Evolutionary conservation across 768 basidiomycete genomes (phyloP), one percentile per base, ranked within the genome.

Genomic region (Gloeostereum incarnatum): DNA sequence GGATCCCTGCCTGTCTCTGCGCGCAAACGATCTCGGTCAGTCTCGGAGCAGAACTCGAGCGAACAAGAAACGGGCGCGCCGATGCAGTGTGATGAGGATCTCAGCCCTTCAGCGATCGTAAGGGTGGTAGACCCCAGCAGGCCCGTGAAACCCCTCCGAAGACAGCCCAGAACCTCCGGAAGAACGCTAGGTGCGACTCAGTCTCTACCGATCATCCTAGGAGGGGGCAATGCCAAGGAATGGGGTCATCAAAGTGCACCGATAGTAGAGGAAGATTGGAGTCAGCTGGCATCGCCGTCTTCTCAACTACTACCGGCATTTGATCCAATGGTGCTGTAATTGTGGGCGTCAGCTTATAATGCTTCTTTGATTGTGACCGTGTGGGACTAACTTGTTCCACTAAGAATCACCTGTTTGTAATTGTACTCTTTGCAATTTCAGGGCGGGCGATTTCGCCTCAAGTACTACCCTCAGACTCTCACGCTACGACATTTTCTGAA

Each of bases 181-280:
- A n/a, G n/a, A 9, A 38, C 43, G 30, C 44, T 47, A 0, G 40
- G 39, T 30, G 49, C 49, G 11, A 38, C 48, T 18, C 48, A 45
- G 17, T 41, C 38, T 3, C 13, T 26, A 19, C 26, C 39, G n/a
- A n/a, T n/a, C n/a, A n/a, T n/a, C n/a, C n/a, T n/a, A n/a, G n/a
- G n/a, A n/a, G n/a, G n/a, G n/a, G n/a, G n/a, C 25, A 18, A 39
- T 17, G 20, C 16, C 21, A 21, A 33, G 18, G n/a, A 8, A 29
- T 8, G 9, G 9, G 26, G n/a, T n/a, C 16, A 19, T 22, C 18
- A 21, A 16, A 23, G 18, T 13, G 19, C 11, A 10, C 8, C 19
- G 38, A 41, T 11, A 25, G 38, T 25, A 38, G 69, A 71, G 45
- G 60, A 65, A 27, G 69, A 69, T 48, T 68, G 67, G 66, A 69